Percentiles rank a stretch among this genome's conserved stretches.
Conservation (phyloP, 2,329 filamentous ascomycete species). For the Coccinonectria pachysandricola region DNA sequence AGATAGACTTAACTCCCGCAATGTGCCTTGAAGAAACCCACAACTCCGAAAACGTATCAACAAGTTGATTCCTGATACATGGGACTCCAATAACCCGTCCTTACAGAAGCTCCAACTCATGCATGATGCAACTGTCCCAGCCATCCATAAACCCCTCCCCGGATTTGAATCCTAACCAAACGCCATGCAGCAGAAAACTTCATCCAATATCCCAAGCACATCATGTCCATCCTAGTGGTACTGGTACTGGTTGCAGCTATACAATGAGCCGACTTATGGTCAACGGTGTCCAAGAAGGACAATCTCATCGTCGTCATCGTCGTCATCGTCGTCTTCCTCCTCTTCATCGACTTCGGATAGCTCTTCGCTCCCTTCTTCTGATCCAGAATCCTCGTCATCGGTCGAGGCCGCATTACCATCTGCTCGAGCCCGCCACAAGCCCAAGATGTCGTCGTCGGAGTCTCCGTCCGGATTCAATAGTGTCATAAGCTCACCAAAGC, state of each 20-base stretch:
- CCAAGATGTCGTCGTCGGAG: conserved; percentile 45
- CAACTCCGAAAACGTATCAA: too few relatives aligned
- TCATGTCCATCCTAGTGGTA: too few relatives aligned
- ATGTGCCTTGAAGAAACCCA: too few relatives aligned
- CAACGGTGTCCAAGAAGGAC: conserved; percentile 39
- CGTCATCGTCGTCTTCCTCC: conserved; percentile 40
- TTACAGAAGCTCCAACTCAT: too few relatives aligned
- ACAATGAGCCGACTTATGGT: too few relatives aligned
- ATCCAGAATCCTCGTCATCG: conserved; percentile 38
- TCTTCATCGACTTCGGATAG: conserved; percentile 32
- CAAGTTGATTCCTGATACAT: too few relatives aligned
- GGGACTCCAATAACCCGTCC: too few relatives aligned
- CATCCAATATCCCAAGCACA: conserved; percentile 4
- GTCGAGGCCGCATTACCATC: conserved; percentile 37
- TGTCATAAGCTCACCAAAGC: conserved; percentile 16
- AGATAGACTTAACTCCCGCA: too few relatives aligned
- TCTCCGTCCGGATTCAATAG: conserved; percentile 29
- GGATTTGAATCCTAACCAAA: conserved; percentile 13
- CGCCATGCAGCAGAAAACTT: conserved; percentile 14
- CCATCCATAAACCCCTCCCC: too few relatives aligned
- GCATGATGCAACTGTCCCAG: too few relatives aligned
- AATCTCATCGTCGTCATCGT: conserved; percentile 41
- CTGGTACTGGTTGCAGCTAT: too few relatives aligned
- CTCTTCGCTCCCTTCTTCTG: conserved; percentile 31
- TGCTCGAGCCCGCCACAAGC: conserved; percentile 42